Conservation (phyloP, 805 yeast genomes). For the Millerozyma acaciae region DNA sequence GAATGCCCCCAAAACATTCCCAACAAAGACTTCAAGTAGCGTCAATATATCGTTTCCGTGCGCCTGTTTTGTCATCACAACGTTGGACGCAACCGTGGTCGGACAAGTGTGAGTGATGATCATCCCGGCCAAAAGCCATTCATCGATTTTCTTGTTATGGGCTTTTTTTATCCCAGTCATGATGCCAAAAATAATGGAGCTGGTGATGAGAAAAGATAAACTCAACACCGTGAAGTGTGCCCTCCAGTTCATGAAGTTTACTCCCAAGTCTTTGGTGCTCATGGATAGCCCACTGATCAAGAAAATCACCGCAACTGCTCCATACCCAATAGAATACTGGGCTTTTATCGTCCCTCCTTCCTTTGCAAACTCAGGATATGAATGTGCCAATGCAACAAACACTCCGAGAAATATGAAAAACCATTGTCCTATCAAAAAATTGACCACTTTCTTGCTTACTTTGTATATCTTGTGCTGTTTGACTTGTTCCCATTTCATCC, state of each 20-base stretch:
- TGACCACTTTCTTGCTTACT: slow-evolving; percentile 12
- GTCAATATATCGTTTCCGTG: slow-evolving; percentile 79
- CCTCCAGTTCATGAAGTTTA: slow-evolving; percentile 73
- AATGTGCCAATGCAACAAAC: slow-evolving; percentile 69
- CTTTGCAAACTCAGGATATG: slow-evolving; percentile 79
- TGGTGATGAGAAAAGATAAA: slow-evolving; percentile 67
- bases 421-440: slow-evolving; percentile 55
- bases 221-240: slow-evolving; percentile 71
- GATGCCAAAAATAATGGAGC: slow-evolving; percentile 69
- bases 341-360: slow-evolving; percentile 75
- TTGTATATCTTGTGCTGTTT: slow-evolving; percentile 10
- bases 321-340: slow-evolving; percentile 75
- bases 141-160: slow-evolving; percentile 54
- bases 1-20: slow-evolving; percentile 82
- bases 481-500: neutral
- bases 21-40: slow-evolving; percentile 79
- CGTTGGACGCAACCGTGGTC: slow-evolving; percentile 88
- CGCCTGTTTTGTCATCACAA: slow-evolving; percentile 85
- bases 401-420: slow-evolving; percentile 69
- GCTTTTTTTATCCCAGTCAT: slow-evolving; percentile 63
- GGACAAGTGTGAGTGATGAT: slow-evolving; percentile 85
- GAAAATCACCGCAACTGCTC: slow-evolving; percentile 84
- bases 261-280: slow-evolving; percentile 56
- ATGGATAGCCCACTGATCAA: slow-evolving; percentile 77
- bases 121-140: slow-evolving; percentile 78